Percentiles rank a stretch among this genome's conserved stretches.
phyloP scores from a whole-genome alignment of 441 rosid genomes.

The Brassica balearica region DNA sequence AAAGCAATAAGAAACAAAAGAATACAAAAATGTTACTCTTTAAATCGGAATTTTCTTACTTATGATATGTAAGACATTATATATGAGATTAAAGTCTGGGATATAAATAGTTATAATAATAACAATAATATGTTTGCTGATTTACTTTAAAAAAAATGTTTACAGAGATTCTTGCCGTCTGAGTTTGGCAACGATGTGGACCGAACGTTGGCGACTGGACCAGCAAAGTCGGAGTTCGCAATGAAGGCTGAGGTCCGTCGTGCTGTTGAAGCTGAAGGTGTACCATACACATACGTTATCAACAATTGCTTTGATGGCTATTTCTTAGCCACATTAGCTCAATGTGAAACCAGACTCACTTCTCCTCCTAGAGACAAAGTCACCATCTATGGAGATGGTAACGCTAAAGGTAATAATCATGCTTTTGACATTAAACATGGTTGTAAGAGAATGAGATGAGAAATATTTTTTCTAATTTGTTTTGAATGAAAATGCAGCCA shows the following conservation, averaged over 20 bases:
- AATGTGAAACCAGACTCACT: constrained; percentile 41
- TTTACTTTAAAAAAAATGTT: neutral
- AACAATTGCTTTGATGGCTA: constrained; percentile 53
- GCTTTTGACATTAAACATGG: neutral
- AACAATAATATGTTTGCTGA: neutral
- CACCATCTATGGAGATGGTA: constrained; percentile 51
- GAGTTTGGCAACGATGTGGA: constrained; percentile 68
- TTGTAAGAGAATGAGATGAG: neutral
- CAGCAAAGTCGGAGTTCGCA: constrained; percentile 48
- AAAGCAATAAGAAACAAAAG: neutral
- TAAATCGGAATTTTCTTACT: neutral
- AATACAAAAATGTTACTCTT: neutral
- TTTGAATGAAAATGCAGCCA: constrained; percentile 31
- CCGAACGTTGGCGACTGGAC: constrained; percentile 52
- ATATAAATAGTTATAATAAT: neutral
- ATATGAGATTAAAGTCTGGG: neutral
- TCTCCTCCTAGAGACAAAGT: constrained; percentile 58
- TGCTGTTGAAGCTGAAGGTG: constrained; percentile 54
- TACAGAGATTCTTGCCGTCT: constrained; percentile 65
- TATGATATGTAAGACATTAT: neutral
- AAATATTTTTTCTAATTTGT: constrained; percentile 8
- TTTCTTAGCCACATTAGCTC: constrained; percentile 50
- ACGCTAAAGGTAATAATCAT: constrained; percentile 47
- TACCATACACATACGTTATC: constrained; percentile 56
- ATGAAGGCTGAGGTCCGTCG: constrained; percentile 58